Percentiles rank a stretch among this genome's conserved stretches.
Conservation (phyloP, 495 filamentous ascomycete species). For the Tuber microsphaerosporum region DNA sequence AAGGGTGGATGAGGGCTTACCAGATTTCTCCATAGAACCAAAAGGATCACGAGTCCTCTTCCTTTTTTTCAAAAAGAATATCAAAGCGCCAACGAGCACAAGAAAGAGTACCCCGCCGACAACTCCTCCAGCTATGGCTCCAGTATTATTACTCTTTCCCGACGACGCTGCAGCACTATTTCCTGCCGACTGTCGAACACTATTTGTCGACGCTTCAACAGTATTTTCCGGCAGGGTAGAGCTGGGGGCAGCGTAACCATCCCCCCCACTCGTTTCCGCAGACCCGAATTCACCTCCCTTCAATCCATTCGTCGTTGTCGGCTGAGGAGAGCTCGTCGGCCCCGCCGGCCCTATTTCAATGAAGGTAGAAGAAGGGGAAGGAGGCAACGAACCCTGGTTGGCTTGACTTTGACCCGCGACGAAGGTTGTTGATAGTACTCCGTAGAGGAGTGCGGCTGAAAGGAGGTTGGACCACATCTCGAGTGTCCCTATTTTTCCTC, state of each 20-base stretch:
- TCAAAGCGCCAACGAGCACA: constrained; percentile 16
- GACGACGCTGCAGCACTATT: too few relatives aligned
- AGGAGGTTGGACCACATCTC: background rate
- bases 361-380: too few relatives aligned
- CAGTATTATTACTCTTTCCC: constrained; percentile 6
- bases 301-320: too few relatives aligned
- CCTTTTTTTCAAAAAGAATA: constrained; percentile 19
- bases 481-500: background rate
- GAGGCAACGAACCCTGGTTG: too few relatives aligned
- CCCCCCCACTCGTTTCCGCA: too few relatives aligned
- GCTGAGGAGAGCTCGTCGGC: too few relatives aligned
- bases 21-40: constrained; percentile 2
- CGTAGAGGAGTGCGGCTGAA: background rate
- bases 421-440: background rate
- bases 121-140: constrained; percentile 36
- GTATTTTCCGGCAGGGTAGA: too few relatives aligned
- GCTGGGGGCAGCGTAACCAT: too few relatives aligned
- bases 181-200: too few relatives aligned
- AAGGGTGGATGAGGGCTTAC: constrained; percentile 9
- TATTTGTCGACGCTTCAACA: too few relatives aligned
- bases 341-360: too few relatives aligned
- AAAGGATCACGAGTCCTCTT: background rate
- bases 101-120: constrained; percentile 34
- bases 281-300: too few relatives aligned
- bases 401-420: background rate